Evolutionary conservation across 164 flowering plant species (phyloP), one percentile per base, ranked within the genome.

Genomic region (Piper betle): DNA sequence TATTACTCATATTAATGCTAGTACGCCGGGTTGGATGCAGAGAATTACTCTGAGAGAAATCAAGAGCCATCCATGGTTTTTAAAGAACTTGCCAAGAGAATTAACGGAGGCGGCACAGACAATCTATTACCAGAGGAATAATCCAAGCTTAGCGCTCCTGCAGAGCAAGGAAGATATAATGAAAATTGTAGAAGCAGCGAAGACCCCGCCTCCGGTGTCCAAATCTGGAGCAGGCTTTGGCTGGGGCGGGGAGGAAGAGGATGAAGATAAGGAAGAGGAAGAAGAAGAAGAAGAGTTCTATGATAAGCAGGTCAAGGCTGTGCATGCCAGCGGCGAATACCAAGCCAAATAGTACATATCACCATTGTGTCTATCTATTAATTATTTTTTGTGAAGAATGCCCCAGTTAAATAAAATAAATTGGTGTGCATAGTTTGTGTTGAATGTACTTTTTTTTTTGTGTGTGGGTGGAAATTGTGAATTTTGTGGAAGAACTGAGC

Each of bases 51-150:
- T 92, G 10, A 82, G 79, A 61, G 96, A 89, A 60, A 92, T 92
- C 33, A 92, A 89, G 79, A 87, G 37, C 64, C 96, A 89, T 58
- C 96, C 98, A 57, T 92, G 98, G 97, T 93, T 89, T 69, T 66
- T 90, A 55, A 93, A 90, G 84, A 87, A 87, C 75, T 72, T 93
- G 69, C 98, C 98, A 5, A 82, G 84, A 68, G 97, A 87, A 64
- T 82, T 93, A 4, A 82, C 87, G 3, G 96, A 93, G 54, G 9
- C 88, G 6, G 79, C 81, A 57, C 98, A 93, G 70, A 81, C 84
- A 4, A 57, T 66, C 15, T 93, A 83, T 63, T 83, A 82, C 73
- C 77, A 77, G 74, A 78, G 76, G 64, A 87, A 82, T 42, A 80
- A 80, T 61, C 85, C 89, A 25, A 80, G 82, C 77, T 86, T 77